Conservation (phyloP, 345 rosid genomes). For the Turnera subulata region DNA sequence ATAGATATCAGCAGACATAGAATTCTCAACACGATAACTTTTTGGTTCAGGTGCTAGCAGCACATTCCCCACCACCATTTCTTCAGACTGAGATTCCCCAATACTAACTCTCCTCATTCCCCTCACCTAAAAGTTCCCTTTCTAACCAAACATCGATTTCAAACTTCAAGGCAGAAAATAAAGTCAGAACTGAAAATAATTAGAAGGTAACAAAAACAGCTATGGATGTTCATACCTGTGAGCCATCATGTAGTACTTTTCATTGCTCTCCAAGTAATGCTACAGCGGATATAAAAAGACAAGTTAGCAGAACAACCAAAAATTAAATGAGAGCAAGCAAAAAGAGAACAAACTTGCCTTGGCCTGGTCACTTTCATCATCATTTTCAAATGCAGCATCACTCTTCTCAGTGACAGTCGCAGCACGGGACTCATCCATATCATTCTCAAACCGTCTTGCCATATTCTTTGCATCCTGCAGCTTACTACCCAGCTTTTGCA, state of each 20-base stretch:
- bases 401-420: slow-evolving; percentile 44
- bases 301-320: slow-evolving; percentile 4
- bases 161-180: not conserved
- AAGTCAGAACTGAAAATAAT: not conserved
- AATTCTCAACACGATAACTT: too few relatives aligned
- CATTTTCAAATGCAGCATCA: slow-evolving; percentile 63
- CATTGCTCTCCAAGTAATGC: slow-evolving; percentile 95
- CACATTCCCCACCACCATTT: too few relatives aligned
- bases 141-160: not conserved
- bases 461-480: slow-evolving; percentile 62
- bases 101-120: too few relatives aligned
- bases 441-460: slow-evolving; percentile 54
- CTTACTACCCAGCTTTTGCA: slow-evolving; percentile 83
- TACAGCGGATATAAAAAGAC: slow-evolving; percentile 31
- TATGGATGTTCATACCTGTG: slow-evolving; percentile 68
- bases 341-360: slow-evolving; percentile 46
- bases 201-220: not conserved
- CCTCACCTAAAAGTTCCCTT: too few relatives aligned
- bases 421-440: slow-evolving; percentile 50
- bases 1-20: too few relatives aligned
- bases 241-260: slow-evolving; percentile 93
- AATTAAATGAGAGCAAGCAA: slow-evolving; percentile 15
- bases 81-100: too few relatives aligned
- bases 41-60: too few relatives aligned
- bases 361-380: slow-evolving; percentile 86